Conservation (phyloP, 1,284 basidiomycete genomes). For the Boletus sp. region DNA sequence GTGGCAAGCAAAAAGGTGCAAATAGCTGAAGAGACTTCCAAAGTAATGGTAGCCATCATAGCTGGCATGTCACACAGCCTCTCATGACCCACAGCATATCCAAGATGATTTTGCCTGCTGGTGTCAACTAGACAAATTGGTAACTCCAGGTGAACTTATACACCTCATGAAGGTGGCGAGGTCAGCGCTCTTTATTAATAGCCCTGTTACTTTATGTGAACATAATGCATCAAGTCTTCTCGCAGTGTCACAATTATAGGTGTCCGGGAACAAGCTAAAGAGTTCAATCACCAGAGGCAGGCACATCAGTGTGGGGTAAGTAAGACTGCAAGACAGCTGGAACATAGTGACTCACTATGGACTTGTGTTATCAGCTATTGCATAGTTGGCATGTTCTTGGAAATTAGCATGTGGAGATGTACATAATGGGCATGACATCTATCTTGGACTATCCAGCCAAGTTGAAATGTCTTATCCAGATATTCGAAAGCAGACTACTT, state of each 20-base stretch:
- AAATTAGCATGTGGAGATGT: slow-evolving; percentile 5
- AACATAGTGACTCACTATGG: neutral
- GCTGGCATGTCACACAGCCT: neutral
- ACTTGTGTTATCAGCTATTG: neutral
- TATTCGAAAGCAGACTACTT: slow-evolving; percentile 23
- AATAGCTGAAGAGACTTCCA: slow-evolving; percentile 55
- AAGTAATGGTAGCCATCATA: slow-evolving; percentile 43
- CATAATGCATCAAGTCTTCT: slow-evolving; percentile 44
- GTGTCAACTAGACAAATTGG: slow-evolving; percentile 48
- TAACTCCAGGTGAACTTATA: slow-evolving; percentile 65
- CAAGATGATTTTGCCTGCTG: slow-evolving; percentile 74
- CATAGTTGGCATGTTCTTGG: neutral
- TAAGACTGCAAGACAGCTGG: neutral
- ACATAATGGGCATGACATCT: neutral
- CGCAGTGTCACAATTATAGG: slow-evolving; percentile 51
- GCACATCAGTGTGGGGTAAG: slow-evolving; percentile 20
- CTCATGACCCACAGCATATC: slow-evolving; percentile 53
- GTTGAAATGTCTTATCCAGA: slow-evolving; percentile 11
- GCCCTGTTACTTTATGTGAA: slow-evolving; percentile 23
- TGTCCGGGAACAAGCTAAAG: slow-evolving; percentile 53
- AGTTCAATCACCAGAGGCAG: slow-evolving; percentile 42
- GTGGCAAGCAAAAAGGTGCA: slow-evolving; percentile 47
- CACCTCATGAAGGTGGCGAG: slow-evolving; percentile 66
- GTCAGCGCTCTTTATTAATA: slow-evolving; percentile 42
- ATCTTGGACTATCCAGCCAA: slow-evolving; percentile 11